These are phyloP conservation scores for Candida pseudoglaebosa DNA, from an alignment of 805 yeast species.

Conservation along the genomic window DNA sequence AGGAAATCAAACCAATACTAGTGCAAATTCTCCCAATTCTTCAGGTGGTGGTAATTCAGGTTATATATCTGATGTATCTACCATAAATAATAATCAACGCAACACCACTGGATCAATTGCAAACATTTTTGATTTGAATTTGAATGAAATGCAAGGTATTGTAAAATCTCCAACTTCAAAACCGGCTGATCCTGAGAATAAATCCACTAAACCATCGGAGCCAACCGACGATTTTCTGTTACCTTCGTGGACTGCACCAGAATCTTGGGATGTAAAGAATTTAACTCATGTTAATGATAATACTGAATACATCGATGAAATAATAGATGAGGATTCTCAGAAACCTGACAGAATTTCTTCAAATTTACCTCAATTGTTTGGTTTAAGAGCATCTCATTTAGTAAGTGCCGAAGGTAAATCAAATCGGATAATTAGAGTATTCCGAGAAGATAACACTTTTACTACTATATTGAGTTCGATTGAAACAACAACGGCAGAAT, in stretches of 20 bases:
- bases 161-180: slow-evolving; percentile 19
- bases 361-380: slow-evolving; percentile 31
- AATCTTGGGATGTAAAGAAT: slow-evolving; percentile 46
- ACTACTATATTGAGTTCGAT: slow-evolving; percentile 78
- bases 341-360: slow-evolving; percentile 1
- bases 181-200: not conserved
- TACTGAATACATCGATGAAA: slow-evolving; percentile 7
- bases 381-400: slow-evolving; percentile 15
- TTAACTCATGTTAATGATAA: slow-evolving; percentile 12
- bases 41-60: not conserved
- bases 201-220: slow-evolving; percentile 2
- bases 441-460: slow-evolving; percentile 78
- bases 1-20: not conserved
- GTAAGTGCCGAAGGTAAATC: slow-evolving; percentile 16
- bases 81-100: not conserved
- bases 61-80: not conserved
- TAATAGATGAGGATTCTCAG: slow-evolving; percentile 5
- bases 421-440: slow-evolving; percentile 61
- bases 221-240: not conserved
- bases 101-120: slow-evolving; percentile 1
- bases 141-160: slow-evolving; percentile 51
- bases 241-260: slow-evolving; percentile 41
- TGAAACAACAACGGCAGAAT: slow-evolving; percentile 71
- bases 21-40: slow-evolving; percentile 3
- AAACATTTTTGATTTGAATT: slow-evolving; percentile 40